phyloP scores from a whole-genome alignment of 2,329 filamentous ascomycete genomes.

The Sordariomycetes sp. region DNA sequence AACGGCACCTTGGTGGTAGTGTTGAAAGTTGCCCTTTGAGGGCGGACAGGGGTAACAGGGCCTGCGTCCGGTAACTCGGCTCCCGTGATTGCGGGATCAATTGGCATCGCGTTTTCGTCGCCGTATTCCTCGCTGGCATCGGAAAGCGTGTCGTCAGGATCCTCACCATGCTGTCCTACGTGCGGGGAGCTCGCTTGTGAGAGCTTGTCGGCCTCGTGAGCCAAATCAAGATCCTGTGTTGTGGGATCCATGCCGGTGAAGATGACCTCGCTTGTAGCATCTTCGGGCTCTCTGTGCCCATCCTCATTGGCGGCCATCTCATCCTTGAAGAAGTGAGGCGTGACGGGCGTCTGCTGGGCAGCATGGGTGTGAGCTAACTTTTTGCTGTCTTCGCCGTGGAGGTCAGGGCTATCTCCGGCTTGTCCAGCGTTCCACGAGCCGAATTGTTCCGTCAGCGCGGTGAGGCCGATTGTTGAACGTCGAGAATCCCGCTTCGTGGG shows the following conservation, averaged over 20 bases:
- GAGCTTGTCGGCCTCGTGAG: conserved; percentile 51
- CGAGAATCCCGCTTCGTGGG: too few species aligned
- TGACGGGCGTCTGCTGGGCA: not conserved
- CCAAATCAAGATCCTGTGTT: conserved; percentile 48
- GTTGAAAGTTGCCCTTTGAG: conserved; percentile 44
- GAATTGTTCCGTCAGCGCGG: conserved; percentile 53
- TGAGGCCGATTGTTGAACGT: conserved; percentile 42
- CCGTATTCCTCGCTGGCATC: conserved; percentile 58
- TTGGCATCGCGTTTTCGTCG: conserved; percentile 54
- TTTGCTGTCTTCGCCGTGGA: conserved; percentile 17
- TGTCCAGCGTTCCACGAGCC: conserved; percentile 54
- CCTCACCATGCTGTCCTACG: conserved; percentile 17
- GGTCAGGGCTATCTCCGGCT: too few species aligned
- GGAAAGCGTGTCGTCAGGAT: conserved; percentile 41
- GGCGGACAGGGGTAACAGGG: conserved; percentile 48
- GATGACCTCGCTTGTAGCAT: not conserved
- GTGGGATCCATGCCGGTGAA: conserved; percentile 39
- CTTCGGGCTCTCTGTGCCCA: not conserved
- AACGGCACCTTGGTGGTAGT: conserved; percentile 72
- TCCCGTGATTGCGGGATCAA: conserved; percentile 35
- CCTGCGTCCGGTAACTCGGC: conserved; percentile 12
- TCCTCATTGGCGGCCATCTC: conserved; percentile 37
- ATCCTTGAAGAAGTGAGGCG: conserved; percentile 47
- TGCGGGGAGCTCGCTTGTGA: conserved; percentile 40
- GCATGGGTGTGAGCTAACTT: not conserved